Evolutionary conservation across 257 asterid species (phyloP).

Genomic region (Nicotiana noctiflora): DNA sequence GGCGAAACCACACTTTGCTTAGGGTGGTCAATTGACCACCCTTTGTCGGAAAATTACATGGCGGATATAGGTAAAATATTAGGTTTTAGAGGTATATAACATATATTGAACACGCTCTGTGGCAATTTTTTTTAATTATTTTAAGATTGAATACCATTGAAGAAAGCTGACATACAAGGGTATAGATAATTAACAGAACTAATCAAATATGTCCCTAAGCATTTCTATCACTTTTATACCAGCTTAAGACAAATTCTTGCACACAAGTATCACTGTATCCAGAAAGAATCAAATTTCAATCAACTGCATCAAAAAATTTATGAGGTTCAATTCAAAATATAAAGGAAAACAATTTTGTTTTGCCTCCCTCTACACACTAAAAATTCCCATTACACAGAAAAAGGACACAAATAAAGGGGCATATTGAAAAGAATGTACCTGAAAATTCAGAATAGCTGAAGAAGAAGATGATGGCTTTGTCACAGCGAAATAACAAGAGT

Average conservation of each 20-base stretch:
- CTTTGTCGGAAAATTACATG: no score
- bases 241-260: background rate
- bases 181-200: background rate
- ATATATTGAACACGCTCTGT: no score
- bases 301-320: background rate
- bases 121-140: no score
- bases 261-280: background rate
- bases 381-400: background rate
- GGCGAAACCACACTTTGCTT: no score
- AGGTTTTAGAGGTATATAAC: no score
- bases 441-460: constrained; percentile 25
- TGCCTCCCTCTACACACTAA: background rate
- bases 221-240: background rate
- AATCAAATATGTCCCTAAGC: background rate
- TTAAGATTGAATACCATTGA: no score
- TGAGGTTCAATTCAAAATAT: background rate
- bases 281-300: background rate
- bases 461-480: constrained; percentile 26
- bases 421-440: constrained; percentile 16
- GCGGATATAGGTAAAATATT: no score
- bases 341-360: background rate
- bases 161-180: background rate
- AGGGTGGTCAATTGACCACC: no score
- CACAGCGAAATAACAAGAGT: constrained; percentile 29
- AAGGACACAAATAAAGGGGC: background rate